Base-by-base conservation (phyloP, 306 rosid genomes). In the Chamaecrista fasciculata region DNA sequence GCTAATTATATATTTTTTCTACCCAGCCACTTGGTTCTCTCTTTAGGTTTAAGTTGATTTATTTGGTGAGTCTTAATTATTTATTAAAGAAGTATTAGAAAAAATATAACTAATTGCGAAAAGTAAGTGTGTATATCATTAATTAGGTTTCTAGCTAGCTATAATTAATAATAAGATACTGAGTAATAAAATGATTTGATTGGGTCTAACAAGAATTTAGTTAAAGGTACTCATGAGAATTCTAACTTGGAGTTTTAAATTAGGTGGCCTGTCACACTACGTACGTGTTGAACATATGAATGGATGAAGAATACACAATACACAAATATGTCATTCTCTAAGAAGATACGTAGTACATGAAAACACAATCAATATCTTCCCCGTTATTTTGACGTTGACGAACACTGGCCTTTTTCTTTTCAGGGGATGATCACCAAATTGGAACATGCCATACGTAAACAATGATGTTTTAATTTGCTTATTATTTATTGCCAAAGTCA, bases 201-300 rank as follows among this genome's bases (percentile, higher is more conserved):
- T 76, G 79, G 68, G 69, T 66, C 72, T 16, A 82, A 82, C 90
- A 59, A 71, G 83, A 80, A 66, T 80, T 80, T 50, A 78, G 84
- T 84, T 81, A 80, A 85, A 80, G 72, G 69, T 57, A 60, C 63
- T 78, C 68, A 71, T 64, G 43, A 63, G 51, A 59, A 66, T 53
- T 36, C 16, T 42, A 51, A 23, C 24, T 20, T 5, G 24, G 67
- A 37, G 63, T 8, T 60, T 62, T 16, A 9, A 78, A 79, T 74
- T 85, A 81, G 88, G 85, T 76, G 76, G 73, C 76, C 78, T 0
- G 77, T 73, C 85, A 64, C 58, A 59, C 58, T 49, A 67, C 36
- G 59, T 25, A 26, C 28, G 6, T 65, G 49, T 66, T 21, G 33
- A 2, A 12, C 51, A 2, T 51, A 16, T 44, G 47, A 34, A 62